Conservation (phyloP, 352 stramenopile genomes). For the Phytophthora kernoviae region DNA sequence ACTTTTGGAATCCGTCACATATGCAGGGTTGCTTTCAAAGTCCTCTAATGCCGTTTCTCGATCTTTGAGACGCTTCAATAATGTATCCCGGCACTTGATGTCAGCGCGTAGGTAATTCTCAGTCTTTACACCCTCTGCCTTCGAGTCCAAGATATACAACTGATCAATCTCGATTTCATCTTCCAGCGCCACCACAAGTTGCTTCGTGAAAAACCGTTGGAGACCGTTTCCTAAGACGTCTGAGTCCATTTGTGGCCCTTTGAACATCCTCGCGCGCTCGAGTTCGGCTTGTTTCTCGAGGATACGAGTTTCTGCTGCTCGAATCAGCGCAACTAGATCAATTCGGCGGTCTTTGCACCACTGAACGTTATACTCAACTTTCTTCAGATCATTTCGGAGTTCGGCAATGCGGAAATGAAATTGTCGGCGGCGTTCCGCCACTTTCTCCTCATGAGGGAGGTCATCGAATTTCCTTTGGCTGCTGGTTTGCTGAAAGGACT, state of each 20-base stretch:
- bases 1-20: conserved; percentile 12
- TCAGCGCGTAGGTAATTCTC: conserved; percentile 79
- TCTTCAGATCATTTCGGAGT: conserved; percentile 55
- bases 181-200: conserved; percentile 70
- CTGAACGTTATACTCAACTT: conserved; percentile 75
- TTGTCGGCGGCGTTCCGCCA: conserved; percentile 60
- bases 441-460: conserved; percentile 53
- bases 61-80: conserved; percentile 43
- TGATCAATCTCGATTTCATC: conserved; percentile 87
- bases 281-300: conserved; percentile 83
- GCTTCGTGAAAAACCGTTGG: conserved; percentile 80
- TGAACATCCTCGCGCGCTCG: conserved; percentile 71
- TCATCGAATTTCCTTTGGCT: conserved; percentile 48
- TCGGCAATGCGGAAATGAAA: conserved; percentile 82
- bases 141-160: conserved; percentile 84
- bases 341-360: conserved; percentile 75
- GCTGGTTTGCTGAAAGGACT: conserved; percentile 6
- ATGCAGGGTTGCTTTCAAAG: conserved; percentile 52
- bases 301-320: conserved; percentile 64
- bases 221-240: conserved; percentile 74
- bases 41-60: conserved; percentile 43
- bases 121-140: conserved; percentile 68
- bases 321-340: conserved; percentile 75
- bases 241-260: conserved; percentile 77
- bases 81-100: conserved; percentile 35